Evolutionary conservation across 2,329 filamentous ascomycete species (phyloP), one percentile per base, ranked within the genome.

Genomic region (Atkinsonella hypoxylon): DNA sequence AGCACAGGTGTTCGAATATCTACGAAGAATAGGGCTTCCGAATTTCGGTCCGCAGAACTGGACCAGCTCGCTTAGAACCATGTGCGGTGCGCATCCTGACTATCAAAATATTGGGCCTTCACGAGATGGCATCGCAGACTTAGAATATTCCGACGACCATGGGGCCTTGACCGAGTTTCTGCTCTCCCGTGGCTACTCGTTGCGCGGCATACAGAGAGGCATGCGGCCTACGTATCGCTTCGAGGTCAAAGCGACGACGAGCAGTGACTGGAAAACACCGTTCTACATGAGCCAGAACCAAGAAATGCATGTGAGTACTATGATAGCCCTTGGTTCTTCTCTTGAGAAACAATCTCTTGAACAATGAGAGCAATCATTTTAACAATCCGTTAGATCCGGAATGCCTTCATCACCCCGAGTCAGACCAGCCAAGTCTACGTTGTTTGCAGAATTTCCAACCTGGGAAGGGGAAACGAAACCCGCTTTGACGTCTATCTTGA

Each of bases 1-100:
- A n/a, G 18, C 42, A 48, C n/a, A 48, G 46, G 31, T 48, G 46
- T 48, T 42, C 26, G 46, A 48, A 30, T 42, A 40, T 30, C 46
- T 48, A 7, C 4, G 41, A 42, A 32, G 38, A 36, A 36, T 48
- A 4, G 18, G 31, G 20, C 46, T 48, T 18, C 46, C 46, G 11
- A 40, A 40, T 30, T 41, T 48, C 22, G 46, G 46, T 4, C 36
- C 15, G 6, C 36, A 18, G 15, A 48, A 48, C n/a, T 42, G 46
- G 46, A 48, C 36, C 12, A 48, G 46, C 38, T 48, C 46, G n/a
- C 46, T 48, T 15, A 30, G 46, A 17, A 41, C 22, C 3, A 20
- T 11, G 7, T 20, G 20, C 36, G 8, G 11, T 10, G 15, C 18
- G 12, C 15, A 42, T 17, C 47, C 39, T 5, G 36, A 10, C 1